Percentiles rank a stretch among this genome's conserved stretches.
Conservation (phyloP, 2,329 filamentous ascomycete genomes). For the Paracamarosporium sp. region DNA sequence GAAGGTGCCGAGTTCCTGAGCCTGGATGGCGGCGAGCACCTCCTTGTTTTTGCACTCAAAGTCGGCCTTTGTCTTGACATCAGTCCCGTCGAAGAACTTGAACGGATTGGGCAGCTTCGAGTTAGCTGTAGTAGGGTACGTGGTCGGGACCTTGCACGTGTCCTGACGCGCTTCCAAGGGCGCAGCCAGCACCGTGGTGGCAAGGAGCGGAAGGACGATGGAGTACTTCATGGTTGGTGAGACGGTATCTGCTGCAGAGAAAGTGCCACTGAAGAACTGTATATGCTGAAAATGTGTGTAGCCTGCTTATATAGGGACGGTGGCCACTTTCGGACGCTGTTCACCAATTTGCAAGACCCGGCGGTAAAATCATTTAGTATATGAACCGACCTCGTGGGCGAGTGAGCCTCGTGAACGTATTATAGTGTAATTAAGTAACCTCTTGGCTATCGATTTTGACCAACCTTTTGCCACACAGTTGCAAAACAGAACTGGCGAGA, state of each 20-base stretch:
- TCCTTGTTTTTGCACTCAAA: constrained; percentile 48
- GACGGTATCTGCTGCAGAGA: constrained; percentile 10
- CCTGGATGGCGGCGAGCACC: constrained; percentile 43
- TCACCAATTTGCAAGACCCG: constrained; percentile 19
- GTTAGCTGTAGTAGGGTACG: constrained; percentile 36
- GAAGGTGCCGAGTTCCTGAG: constrained; percentile 46
- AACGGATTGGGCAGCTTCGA: constrained; percentile 48
- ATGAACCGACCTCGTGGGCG: constrained; percentile 29
- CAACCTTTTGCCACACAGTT: constrained; percentile 11
- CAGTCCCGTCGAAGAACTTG: constrained; percentile 44
- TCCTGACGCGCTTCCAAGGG: constrained; percentile 40
- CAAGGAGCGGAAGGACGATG: constrained; percentile 36
- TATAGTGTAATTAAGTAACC: constrained; percentile 36
- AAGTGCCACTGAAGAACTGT: constrained; percentile 13
- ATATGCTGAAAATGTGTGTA: not conserved
- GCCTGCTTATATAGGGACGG: constrained; percentile 23
- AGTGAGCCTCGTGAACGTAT: constrained; percentile 30
- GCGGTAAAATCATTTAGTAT: constrained; percentile 32
- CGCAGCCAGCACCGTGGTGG: constrained; percentile 35
- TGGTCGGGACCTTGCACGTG: constrained; percentile 36
- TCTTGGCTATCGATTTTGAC: constrained; percentile 25
- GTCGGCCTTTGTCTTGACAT: constrained; percentile 42
- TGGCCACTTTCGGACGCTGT: constrained; percentile 7
- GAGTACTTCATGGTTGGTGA: constrained; percentile 40
- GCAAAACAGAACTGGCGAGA: constrained; percentile 11